Percentiles rank a stretch among this genome's conserved stretches.
Evolutionary conservation across 73 alveolate genomes (phyloP).

Genomic region (Tetrahymena thermophila): DNA sequence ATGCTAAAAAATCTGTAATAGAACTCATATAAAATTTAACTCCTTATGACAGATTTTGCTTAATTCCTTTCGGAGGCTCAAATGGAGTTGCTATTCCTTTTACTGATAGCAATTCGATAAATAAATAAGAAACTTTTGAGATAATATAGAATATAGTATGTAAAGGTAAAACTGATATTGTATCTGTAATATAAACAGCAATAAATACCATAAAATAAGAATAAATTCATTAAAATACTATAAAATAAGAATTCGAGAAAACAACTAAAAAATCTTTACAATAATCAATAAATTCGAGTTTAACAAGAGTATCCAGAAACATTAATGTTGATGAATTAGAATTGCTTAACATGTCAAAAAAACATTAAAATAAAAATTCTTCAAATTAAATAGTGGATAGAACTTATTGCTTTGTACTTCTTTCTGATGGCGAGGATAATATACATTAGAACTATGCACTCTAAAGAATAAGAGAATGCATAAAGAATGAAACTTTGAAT

Average conservation of each 20-base stretch:
- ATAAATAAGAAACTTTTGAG: not conserved
- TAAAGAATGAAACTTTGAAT: not conserved
- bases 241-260: not conserved
- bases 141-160: not conserved
- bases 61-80: not conserved
- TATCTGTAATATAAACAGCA: not conserved
- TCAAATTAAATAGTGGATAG: not conserved
- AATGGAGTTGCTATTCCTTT: not conserved
- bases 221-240: not conserved
- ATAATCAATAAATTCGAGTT: not conserved
- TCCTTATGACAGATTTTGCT: not conserved
- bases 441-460: not conserved
- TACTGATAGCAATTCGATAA: not conserved
- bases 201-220: not conserved
- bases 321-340: not conserved
- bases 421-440: not conserved
- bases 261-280: not conserved
- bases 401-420: not conserved
- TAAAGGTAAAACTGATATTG: not conserved
- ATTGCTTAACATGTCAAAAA: not conserved
- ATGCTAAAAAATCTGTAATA: not conserved
- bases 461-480: not conserved
- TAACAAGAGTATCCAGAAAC: not conserved
- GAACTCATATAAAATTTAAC: not conserved
- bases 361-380: not conserved